Percentiles rank a stretch among this genome's conserved stretches.
phyloP scores from a whole-genome alignment of 2,329 filamentous ascomycete species.

The Fusarium piperis region DNA sequence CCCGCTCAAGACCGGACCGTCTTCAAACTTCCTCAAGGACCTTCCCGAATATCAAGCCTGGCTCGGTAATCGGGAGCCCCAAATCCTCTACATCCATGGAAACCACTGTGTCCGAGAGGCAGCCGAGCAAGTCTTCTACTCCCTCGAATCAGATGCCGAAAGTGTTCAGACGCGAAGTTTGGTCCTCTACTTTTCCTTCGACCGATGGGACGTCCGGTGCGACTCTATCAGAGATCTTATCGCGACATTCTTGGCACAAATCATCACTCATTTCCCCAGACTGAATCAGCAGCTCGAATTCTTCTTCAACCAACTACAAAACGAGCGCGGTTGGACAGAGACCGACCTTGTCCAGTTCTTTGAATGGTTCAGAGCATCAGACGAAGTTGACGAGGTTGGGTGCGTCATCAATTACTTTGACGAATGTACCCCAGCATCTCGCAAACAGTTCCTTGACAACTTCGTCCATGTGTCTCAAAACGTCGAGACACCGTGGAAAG shows the following conservation, averaged over 20 bases:
- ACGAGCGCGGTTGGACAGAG: slow-evolving; percentile 1
- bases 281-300: neutral
- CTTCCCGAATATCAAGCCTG: neutral
- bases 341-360: slow-evolving; percentile 5
- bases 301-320: neutral
- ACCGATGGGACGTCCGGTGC: slow-evolving; percentile 1
- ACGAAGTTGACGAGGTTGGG: neutral
- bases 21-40: neutral
- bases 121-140: neutral
- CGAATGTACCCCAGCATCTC: neutral
- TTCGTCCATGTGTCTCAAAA: neutral
- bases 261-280: neutral
- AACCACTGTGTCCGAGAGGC: neutral
- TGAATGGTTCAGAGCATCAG: neutral
- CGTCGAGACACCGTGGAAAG: neutral
- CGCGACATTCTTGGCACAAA: neutral
- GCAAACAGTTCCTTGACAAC: neutral
- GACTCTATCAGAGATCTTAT: slow-evolving; percentile 12
- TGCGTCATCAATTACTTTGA: neutral
- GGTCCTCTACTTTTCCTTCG: slow-evolving; percentile 5
- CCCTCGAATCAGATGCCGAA: neutral
- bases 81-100: slow-evolving; percentile 1
- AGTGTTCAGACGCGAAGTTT: accelerated
- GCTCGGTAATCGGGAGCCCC: neutral
- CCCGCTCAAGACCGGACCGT: neutral